Conservation (phyloP, 805 yeast species). For the Wickerhamomyces ciferrii region DNA sequence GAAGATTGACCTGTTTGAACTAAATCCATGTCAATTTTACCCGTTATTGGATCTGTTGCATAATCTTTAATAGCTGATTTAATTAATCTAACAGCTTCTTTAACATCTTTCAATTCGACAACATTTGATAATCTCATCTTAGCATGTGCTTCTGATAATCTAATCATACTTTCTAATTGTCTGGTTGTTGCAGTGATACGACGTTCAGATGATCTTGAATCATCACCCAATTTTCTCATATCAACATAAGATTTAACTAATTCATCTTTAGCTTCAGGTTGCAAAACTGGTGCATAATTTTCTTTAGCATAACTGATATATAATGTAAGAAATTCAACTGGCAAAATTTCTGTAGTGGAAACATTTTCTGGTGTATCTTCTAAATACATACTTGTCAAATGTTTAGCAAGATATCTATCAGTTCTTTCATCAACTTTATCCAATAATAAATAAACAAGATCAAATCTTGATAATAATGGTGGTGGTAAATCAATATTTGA, state of each 20-base stretch:
- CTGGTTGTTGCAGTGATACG: slow-evolving; percentile 97
- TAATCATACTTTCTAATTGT: slow-evolving; percentile 92
- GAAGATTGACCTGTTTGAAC: slow-evolving; percentile 94
- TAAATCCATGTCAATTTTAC: slow-evolving; percentile 94
- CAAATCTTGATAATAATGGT: slow-evolving; percentile 90
- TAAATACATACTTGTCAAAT: slow-evolving; percentile 85
- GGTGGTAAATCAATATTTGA: slow-evolving; percentile 96
- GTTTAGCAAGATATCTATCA: slow-evolving; percentile 85
- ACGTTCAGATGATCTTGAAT: slow-evolving; percentile 75
- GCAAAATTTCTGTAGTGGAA: slow-evolving; percentile 61
- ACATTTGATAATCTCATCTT: slow-evolving; percentile 76
- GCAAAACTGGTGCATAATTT: slow-evolving; percentile 70
- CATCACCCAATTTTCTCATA: slow-evolving; percentile 94
- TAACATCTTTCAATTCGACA: slow-evolving; percentile 79
- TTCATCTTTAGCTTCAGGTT: slow-evolving; percentile 76
- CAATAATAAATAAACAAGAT: slow-evolving; percentile 83
- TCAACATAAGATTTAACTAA: slow-evolving; percentile 85
- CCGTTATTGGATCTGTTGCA: slow-evolving; percentile 97
- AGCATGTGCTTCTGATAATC: slow-evolving; percentile 95
- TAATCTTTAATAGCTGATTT: slow-evolving; percentile 94
- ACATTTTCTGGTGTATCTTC: slow-evolving; percentile 82
- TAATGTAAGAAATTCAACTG: slow-evolving; percentile 80
- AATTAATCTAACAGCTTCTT: slow-evolving; percentile 90
- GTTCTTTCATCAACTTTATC: slow-evolving; percentile 86
- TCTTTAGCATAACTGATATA: slow-evolving; percentile 96